A percentile compares a stretch with the other conserved stretches of the same genome.
These are phyloP conservation scores for Clathrus columnatus DNA, from an alignment of 768 basidiomycete genomes.

Conservation along the genomic window DNA sequence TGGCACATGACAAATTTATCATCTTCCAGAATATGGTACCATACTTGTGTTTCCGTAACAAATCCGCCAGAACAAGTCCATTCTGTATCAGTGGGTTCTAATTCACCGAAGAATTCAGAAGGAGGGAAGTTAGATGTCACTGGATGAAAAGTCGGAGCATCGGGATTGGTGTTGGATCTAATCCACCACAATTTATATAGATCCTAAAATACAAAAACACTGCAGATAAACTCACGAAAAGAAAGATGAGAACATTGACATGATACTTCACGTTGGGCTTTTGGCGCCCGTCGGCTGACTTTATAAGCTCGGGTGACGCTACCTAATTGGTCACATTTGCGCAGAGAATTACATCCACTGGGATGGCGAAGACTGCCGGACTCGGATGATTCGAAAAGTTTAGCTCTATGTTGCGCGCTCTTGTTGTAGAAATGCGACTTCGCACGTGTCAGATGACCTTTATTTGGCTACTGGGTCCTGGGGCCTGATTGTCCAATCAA, in stretches of 20 bases:
- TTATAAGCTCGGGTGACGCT: too few species aligned
- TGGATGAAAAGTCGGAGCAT: conserved; percentile 74
- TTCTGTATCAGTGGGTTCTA: conserved; percentile 65
- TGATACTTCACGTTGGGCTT: conserved; percentile 29
- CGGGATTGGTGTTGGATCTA: conserved; percentile 5
- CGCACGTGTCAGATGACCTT: too few species aligned
- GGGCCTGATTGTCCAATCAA: too few species aligned
- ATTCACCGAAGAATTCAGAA: conserved; percentile 62
- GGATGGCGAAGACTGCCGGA: too few species aligned
- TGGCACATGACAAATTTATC: conserved; percentile 74
- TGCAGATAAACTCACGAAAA: conserved; percentile 55
- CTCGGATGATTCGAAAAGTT: too few species aligned
- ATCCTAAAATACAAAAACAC: not conserved
- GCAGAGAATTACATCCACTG: too few species aligned
- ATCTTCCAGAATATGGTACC: conserved; percentile 76
- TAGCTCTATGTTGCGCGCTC: too few species aligned
- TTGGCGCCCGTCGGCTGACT: too few species aligned
- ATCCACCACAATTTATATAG: conserved; percentile 1
- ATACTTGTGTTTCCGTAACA: conserved; percentile 82
- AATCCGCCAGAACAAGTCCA: conserved; percentile 80
- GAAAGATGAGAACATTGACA: conserved; percentile 68
- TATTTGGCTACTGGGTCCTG: too few species aligned
- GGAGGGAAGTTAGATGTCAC: conserved; percentile 53
- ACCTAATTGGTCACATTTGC: too few species aligned
- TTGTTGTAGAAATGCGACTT: too few species aligned